Evolutionary conservation across 768 basidiomycete genomes (phyloP).

Genomic region (Rhizopogon sp.): DNA sequence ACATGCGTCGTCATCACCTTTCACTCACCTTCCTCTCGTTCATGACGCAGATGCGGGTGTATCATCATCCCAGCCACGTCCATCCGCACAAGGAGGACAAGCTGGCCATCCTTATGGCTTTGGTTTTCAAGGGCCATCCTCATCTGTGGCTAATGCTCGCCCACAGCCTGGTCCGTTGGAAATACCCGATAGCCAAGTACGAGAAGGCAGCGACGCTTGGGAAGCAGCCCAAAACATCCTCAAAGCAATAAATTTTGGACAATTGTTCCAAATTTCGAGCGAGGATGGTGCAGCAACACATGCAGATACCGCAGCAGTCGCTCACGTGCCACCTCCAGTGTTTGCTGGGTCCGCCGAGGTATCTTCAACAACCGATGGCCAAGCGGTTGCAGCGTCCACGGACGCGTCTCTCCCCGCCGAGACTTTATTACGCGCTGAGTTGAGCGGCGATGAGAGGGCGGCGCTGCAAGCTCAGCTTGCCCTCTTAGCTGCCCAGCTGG

Average conservation of each 20-base stretch:
- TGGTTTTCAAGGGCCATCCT: conserved; percentile 16
- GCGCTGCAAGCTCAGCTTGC: conserved; percentile 71
- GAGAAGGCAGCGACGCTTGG: conserved; percentile 58
- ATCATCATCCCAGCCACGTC: conserved; percentile 30
- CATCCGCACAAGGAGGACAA: conserved; percentile 29
- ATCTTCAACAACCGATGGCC: conserved; percentile 1
- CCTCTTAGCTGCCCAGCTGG: conserved; percentile 66
- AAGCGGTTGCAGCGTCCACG: neutral
- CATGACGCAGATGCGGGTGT: conserved; percentile 26
- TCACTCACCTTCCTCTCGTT: conserved; percentile 51
- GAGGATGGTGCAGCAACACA: conserved; percentile 15
- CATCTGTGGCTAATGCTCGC: conserved; percentile 18
- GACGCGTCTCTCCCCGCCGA: conserved; percentile 1
- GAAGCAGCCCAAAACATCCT: conserved; percentile 76
- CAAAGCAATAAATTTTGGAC: conserved; percentile 70
- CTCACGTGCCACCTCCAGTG: neutral
- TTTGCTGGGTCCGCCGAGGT: neutral
- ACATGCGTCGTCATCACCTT: conserved; percentile 40
- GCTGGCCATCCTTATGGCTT: conserved; percentile 37
- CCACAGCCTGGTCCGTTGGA: conserved; percentile 11
- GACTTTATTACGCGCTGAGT: conserved; percentile 11
- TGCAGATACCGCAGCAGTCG: neutral
- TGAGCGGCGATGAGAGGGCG: conserved; percentile 48
- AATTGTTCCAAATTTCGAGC: conserved; percentile 37
- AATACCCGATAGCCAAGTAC: conserved; percentile 18